phyloP scores from a whole-genome alignment of 176 grass and related monocot genomes.

The Saccharum spontaneum region DNA sequence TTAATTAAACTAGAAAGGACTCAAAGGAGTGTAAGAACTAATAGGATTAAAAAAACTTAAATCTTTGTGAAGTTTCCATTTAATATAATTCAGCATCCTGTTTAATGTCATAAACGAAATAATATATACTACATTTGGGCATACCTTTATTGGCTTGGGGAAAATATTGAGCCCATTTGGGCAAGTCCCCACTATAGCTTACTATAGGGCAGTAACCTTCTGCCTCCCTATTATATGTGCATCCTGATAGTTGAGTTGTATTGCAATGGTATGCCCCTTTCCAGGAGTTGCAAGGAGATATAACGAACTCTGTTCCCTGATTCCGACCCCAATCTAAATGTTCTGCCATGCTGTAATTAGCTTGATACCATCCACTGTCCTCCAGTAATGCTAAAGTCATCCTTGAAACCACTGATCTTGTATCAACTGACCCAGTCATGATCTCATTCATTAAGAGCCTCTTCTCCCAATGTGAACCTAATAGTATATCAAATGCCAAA shows the following conservation, averaged over 20 bases:
- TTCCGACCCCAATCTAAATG: slow-evolving; percentile 91
- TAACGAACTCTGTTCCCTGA: slow-evolving; percentile 93
- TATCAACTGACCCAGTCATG: slow-evolving; percentile 99
- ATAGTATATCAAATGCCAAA: slow-evolving; percentile 11
- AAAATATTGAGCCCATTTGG: slow-evolving; percentile 96
- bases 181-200: slow-evolving; percentile 94
- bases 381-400: slow-evolving; percentile 98
- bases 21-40: neutral
- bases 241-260: slow-evolving; percentile 91
- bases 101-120: neutral
- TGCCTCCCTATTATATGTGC: slow-evolving; percentile 98
- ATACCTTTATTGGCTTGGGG: slow-evolving; percentile 95
- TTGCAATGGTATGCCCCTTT: slow-evolving; percentile 94
- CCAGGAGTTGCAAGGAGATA: slow-evolving; percentile 85
- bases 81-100: neutral
- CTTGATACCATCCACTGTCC: slow-evolving; percentile 99
- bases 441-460: slow-evolving; percentile 99
- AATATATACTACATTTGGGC: neutral
- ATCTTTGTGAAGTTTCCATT: neutral
- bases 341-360: slow-evolving; percentile 99
- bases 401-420: slow-evolving; percentile 95
- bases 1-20: neutral
- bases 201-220: slow-evolving; percentile 99
- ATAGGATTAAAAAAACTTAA: neutral
- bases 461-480: slow-evolving; percentile 99